phyloP scores from a whole-genome alignment of 1,139 yeast genomes.

The Scheffersomyces parashehatae region DNA sequence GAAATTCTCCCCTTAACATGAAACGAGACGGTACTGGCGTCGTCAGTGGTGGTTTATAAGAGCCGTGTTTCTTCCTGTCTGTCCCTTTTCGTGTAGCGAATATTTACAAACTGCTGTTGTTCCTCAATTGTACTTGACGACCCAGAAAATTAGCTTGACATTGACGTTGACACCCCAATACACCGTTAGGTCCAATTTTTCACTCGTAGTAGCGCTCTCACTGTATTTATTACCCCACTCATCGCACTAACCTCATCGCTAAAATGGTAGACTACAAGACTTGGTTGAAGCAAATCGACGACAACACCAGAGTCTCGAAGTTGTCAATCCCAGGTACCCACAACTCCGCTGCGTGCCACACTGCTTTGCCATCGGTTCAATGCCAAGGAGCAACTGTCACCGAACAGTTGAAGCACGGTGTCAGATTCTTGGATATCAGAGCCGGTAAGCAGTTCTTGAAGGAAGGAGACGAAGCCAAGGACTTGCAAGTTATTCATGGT shows the following conservation, averaged over 20 bases:
- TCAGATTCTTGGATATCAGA: conserved; percentile 71
- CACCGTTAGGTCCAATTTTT: background rate
- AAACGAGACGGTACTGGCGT: too few relatives aligned
- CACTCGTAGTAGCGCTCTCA: background rate
- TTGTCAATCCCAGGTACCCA: conserved; percentile 80
- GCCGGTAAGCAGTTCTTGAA: conserved; percentile 59
- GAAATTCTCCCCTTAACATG: too few relatives aligned
- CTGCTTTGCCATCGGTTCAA: conserved; percentile 77
- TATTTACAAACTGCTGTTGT: too few relatives aligned
- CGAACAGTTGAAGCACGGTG: conserved; percentile 69
- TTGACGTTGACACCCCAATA: too few relatives aligned
- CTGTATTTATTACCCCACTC: background rate
- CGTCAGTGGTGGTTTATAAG: too few relatives aligned
- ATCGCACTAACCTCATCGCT: background rate
- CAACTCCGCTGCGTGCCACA: conserved; percentile 73
- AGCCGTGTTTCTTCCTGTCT: too few relatives aligned
- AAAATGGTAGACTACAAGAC: conserved; percentile 43
- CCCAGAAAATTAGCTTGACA: too few relatives aligned
- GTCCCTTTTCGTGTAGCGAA: too few relatives aligned
- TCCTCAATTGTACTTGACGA: too few relatives aligned
- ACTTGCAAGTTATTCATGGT: conserved; percentile 72
- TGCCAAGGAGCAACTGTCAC: conserved; percentile 68
- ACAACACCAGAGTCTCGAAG: conserved; percentile 51
- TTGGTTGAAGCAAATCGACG: conserved; percentile 61
- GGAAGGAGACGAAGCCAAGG: conserved; percentile 49